phyloP scores from a whole-genome alignment of 148 eudicot species.

The Amaranthus cruentus region DNA sequence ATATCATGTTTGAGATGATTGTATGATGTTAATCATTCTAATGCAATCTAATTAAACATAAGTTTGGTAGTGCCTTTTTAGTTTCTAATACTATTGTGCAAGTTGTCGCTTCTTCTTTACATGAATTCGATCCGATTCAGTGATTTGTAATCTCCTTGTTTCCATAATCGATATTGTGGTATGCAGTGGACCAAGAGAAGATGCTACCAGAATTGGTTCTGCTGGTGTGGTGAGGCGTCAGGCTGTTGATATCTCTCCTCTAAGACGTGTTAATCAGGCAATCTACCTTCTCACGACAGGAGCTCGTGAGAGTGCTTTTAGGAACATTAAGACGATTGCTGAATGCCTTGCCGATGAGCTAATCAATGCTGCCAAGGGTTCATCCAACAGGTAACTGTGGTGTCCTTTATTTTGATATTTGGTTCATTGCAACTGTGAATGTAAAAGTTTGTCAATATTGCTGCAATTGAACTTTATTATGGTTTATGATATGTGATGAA shows the following conservation, averaged over 20 bases:
- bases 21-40: too few species aligned
- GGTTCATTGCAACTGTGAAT: background rate
- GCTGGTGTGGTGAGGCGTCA: slow-evolving; percentile 44
- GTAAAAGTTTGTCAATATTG: background rate
- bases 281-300: slow-evolving; percentile 33
- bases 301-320: slow-evolving; percentile 38
- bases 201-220: slow-evolving; percentile 38
- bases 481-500: too few species aligned
- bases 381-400: slow-evolving; percentile 29
- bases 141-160: background rate
- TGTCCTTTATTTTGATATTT: background rate
- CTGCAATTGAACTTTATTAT: too few species aligned
- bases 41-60: too few species aligned
- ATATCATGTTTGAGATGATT: too few species aligned
- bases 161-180: background rate
- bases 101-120: background rate
- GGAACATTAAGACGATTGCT: slow-evolving; percentile 37
- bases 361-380: slow-evolving; percentile 37
- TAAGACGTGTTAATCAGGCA: slow-evolving; percentile 35
- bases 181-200: slow-evolving; percentile 33
- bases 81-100: background rate
- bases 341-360: slow-evolving; percentile 38
- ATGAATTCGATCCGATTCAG: background rate
- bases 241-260: slow-evolving; percentile 37
- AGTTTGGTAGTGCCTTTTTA: too few species aligned